Conservation (phyloP, 2,329 filamentous ascomycete species). For the Periconia digitata region DNA sequence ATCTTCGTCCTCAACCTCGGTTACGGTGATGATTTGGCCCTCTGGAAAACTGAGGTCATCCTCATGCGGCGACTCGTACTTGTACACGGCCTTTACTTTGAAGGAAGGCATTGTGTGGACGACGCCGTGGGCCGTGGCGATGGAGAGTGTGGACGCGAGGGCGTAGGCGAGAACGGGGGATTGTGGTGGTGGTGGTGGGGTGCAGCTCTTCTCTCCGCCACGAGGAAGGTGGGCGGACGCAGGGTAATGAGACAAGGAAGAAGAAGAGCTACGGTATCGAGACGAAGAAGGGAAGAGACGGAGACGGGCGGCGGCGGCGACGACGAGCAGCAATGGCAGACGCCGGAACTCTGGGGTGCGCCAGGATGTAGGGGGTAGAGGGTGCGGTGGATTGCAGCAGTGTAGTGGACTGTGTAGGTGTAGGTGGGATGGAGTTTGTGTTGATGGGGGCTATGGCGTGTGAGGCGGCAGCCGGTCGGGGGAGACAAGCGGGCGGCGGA, state of each 20-base stretch:
- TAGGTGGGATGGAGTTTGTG: background rate
- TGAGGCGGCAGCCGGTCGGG: background rate
- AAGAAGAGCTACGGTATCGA: too few species aligned
- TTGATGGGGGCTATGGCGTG: background rate
- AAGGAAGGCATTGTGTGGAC: conserved; percentile 53
- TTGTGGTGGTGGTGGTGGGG: background rate
- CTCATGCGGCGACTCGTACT: conserved; percentile 89
- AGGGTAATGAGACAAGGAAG: too few species aligned
- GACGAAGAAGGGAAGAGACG: conserved; percentile 11
- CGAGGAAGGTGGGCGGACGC: conserved; percentile 7
- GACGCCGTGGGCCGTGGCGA: conserved; percentile 3
- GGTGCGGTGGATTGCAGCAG: conserved; percentile 8
- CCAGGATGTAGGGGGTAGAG: conserved; percentile 8
- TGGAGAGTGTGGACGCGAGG: conserved; percentile 3
- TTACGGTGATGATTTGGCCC: conserved; percentile 92
- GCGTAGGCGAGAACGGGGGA: conserved; percentile 2
- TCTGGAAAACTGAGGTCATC: conserved; percentile 87
- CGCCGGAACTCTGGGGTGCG: conserved; percentile 13
- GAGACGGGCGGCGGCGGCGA: conserved; percentile 7
- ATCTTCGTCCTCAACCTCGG: conserved; percentile 86
- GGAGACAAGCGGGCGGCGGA: background rate
- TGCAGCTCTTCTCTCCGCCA: conserved; percentile 16
- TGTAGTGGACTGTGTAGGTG: background rate
- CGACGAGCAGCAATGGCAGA: conserved; percentile 9
- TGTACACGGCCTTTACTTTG: conserved; percentile 94